A percentile compares a stretch with the other conserved stretches of the same genome.
Evolutionary conservation across 164 flowering plant species (phyloP).

Genomic region (Sedum album): DNA sequence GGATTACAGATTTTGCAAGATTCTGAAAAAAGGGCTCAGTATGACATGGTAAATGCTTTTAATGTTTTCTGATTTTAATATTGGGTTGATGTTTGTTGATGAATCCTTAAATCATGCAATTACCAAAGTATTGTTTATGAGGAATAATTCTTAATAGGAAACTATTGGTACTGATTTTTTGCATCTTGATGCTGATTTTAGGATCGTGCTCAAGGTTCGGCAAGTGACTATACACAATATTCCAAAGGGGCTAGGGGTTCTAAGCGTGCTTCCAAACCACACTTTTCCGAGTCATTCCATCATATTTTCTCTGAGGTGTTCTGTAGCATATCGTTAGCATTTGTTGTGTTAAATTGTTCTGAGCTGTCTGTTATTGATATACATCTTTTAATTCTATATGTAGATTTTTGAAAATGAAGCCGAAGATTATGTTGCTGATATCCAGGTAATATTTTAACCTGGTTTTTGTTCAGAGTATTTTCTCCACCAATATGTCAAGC

Average conservation of each 20-base stretch:
- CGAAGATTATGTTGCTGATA: constrained; percentile 43
- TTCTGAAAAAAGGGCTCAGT: constrained; percentile 56
- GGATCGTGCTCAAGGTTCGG: constrained; percentile 25
- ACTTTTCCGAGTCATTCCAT: constrained; percentile 70
- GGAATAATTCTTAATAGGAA: background rate
- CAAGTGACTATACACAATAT: constrained; percentile 29
- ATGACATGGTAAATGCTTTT: constrained; percentile 56
- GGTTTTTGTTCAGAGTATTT: background rate
- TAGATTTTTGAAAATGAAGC: constrained; percentile 78
- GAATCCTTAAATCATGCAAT: background rate
- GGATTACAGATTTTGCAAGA: constrained; percentile 67
- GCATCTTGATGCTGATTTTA: constrained; percentile 16
- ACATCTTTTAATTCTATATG: constrained; percentile 8
- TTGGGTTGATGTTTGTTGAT: background rate
- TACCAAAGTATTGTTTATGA: background rate
- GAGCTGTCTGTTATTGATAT: background rate
- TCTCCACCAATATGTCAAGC: background rate
- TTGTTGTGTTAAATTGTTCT: background rate
- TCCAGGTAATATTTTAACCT: constrained; percentile 40
- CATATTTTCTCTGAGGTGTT: constrained; percentile 83
- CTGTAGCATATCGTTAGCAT: background rate
- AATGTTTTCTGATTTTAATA: background rate
- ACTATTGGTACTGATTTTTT: background rate
- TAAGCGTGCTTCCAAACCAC: constrained; percentile 20
- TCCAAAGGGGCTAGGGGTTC: constrained; percentile 34